These are phyloP conservation scores for Lactarius pseudohatsudake DNA, from an alignment of 768 basidiomycete genomes.

Conservation along the genomic window DNA sequence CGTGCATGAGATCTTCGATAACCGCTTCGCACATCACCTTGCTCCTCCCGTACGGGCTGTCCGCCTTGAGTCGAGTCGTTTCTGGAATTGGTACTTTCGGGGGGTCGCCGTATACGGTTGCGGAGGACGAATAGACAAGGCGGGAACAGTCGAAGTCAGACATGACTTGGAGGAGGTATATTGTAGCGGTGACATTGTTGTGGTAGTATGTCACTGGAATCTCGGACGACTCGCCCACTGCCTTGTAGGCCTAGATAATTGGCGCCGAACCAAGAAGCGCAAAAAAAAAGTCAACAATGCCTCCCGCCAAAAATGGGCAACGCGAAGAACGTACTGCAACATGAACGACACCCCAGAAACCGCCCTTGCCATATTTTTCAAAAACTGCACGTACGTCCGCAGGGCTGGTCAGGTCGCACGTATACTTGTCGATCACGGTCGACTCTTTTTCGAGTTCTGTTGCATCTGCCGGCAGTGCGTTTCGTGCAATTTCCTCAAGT, in stretches of 20 bases:
- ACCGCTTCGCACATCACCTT: slow-evolving; percentile 93
- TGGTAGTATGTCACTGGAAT: slow-evolving; percentile 90
- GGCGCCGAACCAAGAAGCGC: background rate
- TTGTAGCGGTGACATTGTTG: slow-evolving; percentile 90
- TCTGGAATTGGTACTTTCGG: slow-evolving; percentile 93
- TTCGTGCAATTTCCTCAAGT: slow-evolving; percentile 76
- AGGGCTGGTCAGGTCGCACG: slow-evolving; percentile 72
- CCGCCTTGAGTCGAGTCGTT: slow-evolving; percentile 79
- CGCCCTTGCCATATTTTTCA: slow-evolving; percentile 79
- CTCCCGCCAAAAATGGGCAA: background rate
- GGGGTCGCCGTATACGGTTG: slow-evolving; percentile 96
- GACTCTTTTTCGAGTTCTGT: slow-evolving; percentile 69
- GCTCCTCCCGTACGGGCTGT: slow-evolving; percentile 94
- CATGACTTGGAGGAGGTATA: slow-evolving; percentile 87
- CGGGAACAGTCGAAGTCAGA: slow-evolving; percentile 77
- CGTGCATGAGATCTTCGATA: slow-evolving; percentile 82
- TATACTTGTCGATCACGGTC: slow-evolving; percentile 65
- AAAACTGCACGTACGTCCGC: slow-evolving; percentile 78
- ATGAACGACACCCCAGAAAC: slow-evolving; percentile 96
- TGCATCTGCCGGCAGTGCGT: slow-evolving; percentile 64
- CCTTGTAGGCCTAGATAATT: slow-evolving; percentile 80
- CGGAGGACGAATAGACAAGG: slow-evolving; percentile 96
- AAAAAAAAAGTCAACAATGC: background rate
- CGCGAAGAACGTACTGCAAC: slow-evolving; percentile 67
- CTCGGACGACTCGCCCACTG: slow-evolving; percentile 95